These are phyloP conservation scores for Tulasnella sp. DNA, from an alignment of 768 basidiomycete species.

Conservation along the genomic window DNA sequence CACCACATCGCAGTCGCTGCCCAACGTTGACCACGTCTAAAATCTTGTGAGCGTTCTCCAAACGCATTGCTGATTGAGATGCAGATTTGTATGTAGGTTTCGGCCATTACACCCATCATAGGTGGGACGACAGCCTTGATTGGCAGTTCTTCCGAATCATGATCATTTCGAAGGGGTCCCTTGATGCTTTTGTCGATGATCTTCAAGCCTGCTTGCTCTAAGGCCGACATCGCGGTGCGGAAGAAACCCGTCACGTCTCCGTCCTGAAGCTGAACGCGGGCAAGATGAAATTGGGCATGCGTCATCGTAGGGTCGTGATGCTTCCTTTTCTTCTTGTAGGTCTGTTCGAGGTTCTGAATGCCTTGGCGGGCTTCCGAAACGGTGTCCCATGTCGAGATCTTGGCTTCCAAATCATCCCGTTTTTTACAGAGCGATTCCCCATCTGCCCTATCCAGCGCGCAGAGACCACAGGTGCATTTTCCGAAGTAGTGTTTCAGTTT, in stretches of 20 bases:
- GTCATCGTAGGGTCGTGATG: not conserved
- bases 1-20: not conserved
- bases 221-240: not conserved
- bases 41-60: not conserved
- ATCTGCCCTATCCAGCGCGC: constrained; percentile 3
- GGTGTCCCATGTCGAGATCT: not conserved
- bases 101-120: not conserved
- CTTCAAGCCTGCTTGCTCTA: not conserved
- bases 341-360: not conserved
- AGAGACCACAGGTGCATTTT: constrained; percentile 5
- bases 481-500: not conserved
- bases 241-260: not conserved
- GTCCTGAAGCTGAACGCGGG: not conserved
- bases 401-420: not conserved
- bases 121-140: not conserved
- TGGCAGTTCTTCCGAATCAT: not conserved
- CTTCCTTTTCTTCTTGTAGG: not conserved
- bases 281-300: not conserved
- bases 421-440: not conserved
- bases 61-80: not conserved
- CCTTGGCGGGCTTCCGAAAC: not conserved
- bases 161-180: not conserved
- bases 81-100: not conserved
- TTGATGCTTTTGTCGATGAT: not conserved
- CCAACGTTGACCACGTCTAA: not conserved